Evolutionary conservation across 2,329 filamentous ascomycete species (phyloP).

Genomic region (Ceratocystis smalleyi): DNA sequence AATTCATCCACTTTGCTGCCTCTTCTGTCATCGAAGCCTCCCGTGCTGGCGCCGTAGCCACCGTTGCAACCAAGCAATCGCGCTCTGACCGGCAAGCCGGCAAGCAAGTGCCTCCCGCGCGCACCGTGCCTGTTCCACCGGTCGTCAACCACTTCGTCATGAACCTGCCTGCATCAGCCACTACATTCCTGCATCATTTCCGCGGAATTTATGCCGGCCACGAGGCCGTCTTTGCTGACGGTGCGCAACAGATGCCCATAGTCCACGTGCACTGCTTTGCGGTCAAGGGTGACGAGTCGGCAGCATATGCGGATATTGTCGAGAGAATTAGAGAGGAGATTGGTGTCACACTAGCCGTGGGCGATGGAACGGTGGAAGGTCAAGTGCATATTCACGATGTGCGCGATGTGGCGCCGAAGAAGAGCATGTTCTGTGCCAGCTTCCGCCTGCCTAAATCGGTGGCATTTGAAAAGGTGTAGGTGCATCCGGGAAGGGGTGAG

Average conservation of each 20-base stretch:
- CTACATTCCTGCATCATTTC: conserved; percentile 62
- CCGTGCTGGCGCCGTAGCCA: conserved; percentile 35
- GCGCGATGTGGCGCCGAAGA: conserved; percentile 77
- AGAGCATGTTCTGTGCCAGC: conserved; percentile 91
- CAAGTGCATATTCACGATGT: conserved; percentile 51
- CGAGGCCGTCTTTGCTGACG: conserved; percentile 49
- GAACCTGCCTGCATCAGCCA: conserved; percentile 85
- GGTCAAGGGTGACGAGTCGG: conserved; percentile 56
- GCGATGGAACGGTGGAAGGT: conserved; percentile 32
- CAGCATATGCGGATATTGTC: conserved; percentile 38
- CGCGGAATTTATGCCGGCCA: conserved; percentile 64
- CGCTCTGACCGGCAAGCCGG: conserved; percentile 23
- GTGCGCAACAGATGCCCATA: conserved; percentile 49
- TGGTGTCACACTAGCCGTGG: conserved; percentile 26
- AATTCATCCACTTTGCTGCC: conserved; percentile 61
- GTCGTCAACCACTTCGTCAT: conserved; percentile 91
- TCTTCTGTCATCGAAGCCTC: conserved; percentile 41
- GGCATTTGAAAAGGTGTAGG: conserved; percentile 45
- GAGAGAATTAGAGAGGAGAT: conserved; percentile 30
- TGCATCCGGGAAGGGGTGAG: not conserved
- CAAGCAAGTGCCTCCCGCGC: conserved; percentile 24
- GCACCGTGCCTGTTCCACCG: conserved; percentile 43
- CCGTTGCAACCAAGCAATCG: conserved; percentile 30
- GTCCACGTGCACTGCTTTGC: conserved; percentile 94
- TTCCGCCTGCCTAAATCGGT: conserved; percentile 73